Evolutionary conservation across 805 yeast species (phyloP).

Genomic region (Millerozyma acaciae): DNA sequence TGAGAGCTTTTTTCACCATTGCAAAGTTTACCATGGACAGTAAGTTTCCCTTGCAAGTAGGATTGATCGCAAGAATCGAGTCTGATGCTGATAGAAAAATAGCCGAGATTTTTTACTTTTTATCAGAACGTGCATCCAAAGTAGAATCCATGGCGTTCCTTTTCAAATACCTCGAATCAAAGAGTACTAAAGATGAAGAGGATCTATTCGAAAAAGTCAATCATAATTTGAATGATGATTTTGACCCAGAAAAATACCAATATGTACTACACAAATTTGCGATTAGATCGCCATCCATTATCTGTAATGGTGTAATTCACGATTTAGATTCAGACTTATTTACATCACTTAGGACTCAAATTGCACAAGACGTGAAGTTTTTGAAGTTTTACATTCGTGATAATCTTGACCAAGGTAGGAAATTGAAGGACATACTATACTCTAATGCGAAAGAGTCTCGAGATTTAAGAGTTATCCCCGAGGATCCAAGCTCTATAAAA

Average conservation of each 20-base stretch:
- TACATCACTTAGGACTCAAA: constrained; percentile 46
- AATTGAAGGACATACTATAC: constrained; percentile 41
- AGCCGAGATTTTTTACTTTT: constrained; percentile 31
- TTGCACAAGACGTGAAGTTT: constrained; percentile 47
- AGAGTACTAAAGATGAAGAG: constrained; percentile 20
- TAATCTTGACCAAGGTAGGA: constrained; percentile 19
- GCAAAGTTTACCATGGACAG: constrained; percentile 48
- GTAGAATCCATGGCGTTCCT: constrained; percentile 38
- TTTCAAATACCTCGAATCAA: constrained; percentile 31
- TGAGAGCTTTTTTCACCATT: constrained; percentile 47
- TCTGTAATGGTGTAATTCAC: constrained; percentile 71
- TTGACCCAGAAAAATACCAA: constrained; percentile 14
- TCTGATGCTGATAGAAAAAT: constrained; percentile 23
- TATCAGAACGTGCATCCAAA: constrained; percentile 25
- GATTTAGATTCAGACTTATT: constrained; percentile 55
- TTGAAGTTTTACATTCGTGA: constrained; percentile 24
- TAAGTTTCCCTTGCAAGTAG: constrained; percentile 75
- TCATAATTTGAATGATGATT: constrained; percentile 14
- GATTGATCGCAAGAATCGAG: constrained; percentile 63
- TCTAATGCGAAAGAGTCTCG: constrained; percentile 41
- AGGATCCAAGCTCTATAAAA: constrained; percentile 27
- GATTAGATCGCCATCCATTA: constrained; percentile 46
- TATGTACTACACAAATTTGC: constrained; percentile 27
- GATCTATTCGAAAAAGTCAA: constrained; percentile 17
- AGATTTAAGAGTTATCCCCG: constrained; percentile 37